Percentiles rank a stretch among this genome's conserved stretches.
phyloP scores from a whole-genome alignment of 805 yeast species.

The Wickerhamomyces chaumierensis region DNA sequence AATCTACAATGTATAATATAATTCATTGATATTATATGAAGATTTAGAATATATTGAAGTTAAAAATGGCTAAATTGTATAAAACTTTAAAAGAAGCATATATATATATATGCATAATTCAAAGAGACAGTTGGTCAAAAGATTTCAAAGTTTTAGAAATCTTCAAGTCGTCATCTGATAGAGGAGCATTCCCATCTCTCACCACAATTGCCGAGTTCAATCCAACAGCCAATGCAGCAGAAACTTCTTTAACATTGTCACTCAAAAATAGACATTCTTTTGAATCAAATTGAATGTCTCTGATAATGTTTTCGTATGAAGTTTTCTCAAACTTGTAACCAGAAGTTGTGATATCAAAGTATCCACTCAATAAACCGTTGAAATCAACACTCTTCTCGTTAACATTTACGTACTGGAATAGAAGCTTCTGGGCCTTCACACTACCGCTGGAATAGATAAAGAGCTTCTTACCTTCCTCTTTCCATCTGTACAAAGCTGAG shows the following conservation, averaged over 20 bases:
- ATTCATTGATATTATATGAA: no score
- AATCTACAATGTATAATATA: no score
- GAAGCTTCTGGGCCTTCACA: constrained; percentile 71
- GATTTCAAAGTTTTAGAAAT: not conserved
- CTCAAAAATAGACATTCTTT: constrained; percentile 52
- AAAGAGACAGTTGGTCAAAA: not conserved
- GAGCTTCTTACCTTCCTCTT: constrained; percentile 21
- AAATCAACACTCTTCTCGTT: constrained; percentile 34
- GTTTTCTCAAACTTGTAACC: constrained; percentile 53
- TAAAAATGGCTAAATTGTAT: no score
- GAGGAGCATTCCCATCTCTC: constrained; percentile 65
- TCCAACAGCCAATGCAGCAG: constrained; percentile 63
- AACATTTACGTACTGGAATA: constrained; percentile 53
- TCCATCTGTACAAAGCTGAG: constrained; percentile 36
- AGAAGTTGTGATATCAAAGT: constrained; percentile 77
- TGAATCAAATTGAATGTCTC: constrained; percentile 24
- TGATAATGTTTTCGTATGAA: constrained; percentile 50
- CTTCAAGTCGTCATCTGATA: constrained; percentile 24
- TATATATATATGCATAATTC: not conserved
- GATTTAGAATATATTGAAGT: no score
- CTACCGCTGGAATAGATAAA: constrained; percentile 87
- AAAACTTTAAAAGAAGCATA: no score
- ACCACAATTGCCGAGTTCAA: constrained; percentile 45
- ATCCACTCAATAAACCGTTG: constrained; percentile 44
- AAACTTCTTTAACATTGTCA: constrained; percentile 69